Evolutionary conservation across 2,329 filamentous ascomycete genomes (phyloP).

Genomic region (Neonectria sp.): DNA sequence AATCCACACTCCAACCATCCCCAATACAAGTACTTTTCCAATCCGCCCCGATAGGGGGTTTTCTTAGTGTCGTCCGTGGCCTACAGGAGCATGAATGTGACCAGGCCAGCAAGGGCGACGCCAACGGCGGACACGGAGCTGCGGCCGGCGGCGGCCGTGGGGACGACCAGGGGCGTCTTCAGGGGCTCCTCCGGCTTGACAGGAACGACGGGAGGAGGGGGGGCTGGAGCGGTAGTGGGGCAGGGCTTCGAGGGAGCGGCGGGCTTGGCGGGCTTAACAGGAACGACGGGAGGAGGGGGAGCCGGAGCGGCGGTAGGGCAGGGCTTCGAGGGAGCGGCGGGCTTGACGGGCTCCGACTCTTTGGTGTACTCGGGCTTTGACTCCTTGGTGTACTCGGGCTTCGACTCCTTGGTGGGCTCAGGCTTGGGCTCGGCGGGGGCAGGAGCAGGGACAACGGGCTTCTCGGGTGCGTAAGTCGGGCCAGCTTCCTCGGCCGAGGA

Average conservation of each 20-base stretch:
- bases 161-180: slow-evolving; percentile 34
- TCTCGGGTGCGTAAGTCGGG: slow-evolving; percentile 10
- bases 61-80: not conserved
- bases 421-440: slow-evolving; percentile 15
- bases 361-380: not conserved
- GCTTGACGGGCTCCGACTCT: slow-evolving; percentile 16
- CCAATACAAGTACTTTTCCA: slow-evolving; percentile 20
- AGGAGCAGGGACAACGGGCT: slow-evolving; percentile 2
- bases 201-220: slow-evolving; percentile 15
- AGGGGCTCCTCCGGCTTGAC: slow-evolving; percentile 15
- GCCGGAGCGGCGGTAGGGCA: slow-evolving; percentile 26
- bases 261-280: slow-evolving; percentile 12
- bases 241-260: slow-evolving; percentile 6
- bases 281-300: slow-evolving; percentile 23
- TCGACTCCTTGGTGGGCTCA: not conserved
- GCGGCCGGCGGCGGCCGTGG: slow-evolving; percentile 37
- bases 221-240: slow-evolving; percentile 28
- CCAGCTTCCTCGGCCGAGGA: slow-evolving; percentile 14
- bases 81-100: slow-evolving; percentile 36
- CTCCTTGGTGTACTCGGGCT: slow-evolving; percentile 7
- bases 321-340: slow-evolving; percentile 8
- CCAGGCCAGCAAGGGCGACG: slow-evolving; percentile 33
- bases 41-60: not conserved
- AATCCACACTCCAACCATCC: slow-evolving; percentile 10
- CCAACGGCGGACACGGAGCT: slow-evolving; percentile 30